A percentile compares a stretch with the other conserved stretches of the same genome.
These are phyloP conservation scores for Lathyrus oleraceus DNA, from an alignment of 306 rosid genomes.

Conservation along the genomic window DNA sequence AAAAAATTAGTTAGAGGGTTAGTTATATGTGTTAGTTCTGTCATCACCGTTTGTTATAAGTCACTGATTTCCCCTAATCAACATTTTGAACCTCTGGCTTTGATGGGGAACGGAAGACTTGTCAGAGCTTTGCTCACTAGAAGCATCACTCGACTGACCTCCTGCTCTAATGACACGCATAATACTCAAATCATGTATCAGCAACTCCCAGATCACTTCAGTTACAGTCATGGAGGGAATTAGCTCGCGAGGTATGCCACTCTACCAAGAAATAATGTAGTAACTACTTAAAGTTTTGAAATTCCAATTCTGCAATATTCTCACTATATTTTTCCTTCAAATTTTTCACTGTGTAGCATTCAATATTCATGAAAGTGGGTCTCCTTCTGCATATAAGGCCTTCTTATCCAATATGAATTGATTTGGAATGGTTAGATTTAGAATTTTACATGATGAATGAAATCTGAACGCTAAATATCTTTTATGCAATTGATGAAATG, in stretches of 20 bases:
- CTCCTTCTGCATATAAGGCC: constrained; percentile 47
- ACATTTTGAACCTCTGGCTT: constrained; percentile 30
- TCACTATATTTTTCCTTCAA: constrained; percentile 35
- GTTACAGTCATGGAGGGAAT: constrained; percentile 56
- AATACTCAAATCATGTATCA: constrained; percentile 61
- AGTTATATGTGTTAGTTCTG: too few species aligned
- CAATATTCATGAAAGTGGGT: constrained; percentile 48
- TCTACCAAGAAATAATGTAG: constrained; percentile 57
- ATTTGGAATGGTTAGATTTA: too few species aligned
- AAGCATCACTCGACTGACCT: constrained; percentile 36
- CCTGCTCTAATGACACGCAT: constrained; percentile 51
- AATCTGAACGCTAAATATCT: too few species aligned
- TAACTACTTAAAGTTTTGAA: constrained; percentile 51
- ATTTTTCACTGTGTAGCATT: constrained; percentile 37
- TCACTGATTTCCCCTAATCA: too few species aligned
- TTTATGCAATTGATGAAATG: too few species aligned
- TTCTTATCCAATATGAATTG: too few species aligned
- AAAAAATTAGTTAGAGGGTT: too few species aligned
- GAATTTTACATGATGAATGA: too few species aligned
- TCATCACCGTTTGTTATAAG: too few species aligned
- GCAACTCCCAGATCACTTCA: constrained; percentile 75
- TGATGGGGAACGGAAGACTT: constrained; percentile 27
- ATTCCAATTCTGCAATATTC: constrained; percentile 19
- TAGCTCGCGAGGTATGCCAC: constrained; percentile 54
- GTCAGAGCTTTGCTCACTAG: constrained; percentile 29